A percentile compares a stretch with the other conserved stretches of the same genome.
phyloP scores from a whole-genome alignment of 2,329 filamentous ascomycete species.

The Plectosphaerella plurivora region DNA sequence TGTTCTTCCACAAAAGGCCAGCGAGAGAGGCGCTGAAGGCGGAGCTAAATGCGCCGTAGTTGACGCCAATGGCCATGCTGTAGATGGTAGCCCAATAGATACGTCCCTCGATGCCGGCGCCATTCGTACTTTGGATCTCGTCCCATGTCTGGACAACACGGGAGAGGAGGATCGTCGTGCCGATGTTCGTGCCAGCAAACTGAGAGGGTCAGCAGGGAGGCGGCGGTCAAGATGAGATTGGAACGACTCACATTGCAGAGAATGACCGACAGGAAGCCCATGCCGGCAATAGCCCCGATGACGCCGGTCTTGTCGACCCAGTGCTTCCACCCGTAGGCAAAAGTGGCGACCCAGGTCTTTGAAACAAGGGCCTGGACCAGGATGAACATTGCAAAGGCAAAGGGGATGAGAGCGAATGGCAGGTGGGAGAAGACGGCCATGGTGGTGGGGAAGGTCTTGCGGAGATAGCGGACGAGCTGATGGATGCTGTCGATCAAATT shows the following conservation, averaged over 20 bases:
- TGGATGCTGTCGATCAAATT: slow-evolving; percentile 48
- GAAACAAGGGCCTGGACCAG: slow-evolving; percentile 67
- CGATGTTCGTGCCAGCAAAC: slow-evolving; percentile 75
- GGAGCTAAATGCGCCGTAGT: slow-evolving; percentile 69
- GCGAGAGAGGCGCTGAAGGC: slow-evolving; percentile 69
- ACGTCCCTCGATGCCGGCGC: slow-evolving; percentile 50
- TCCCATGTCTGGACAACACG: slow-evolving; percentile 67
- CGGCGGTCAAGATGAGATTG: neutral
- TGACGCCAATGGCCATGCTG: slow-evolving; percentile 68
- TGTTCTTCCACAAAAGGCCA: slow-evolving; percentile 68
- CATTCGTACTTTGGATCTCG: slow-evolving; percentile 45
- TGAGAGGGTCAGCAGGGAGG: slow-evolving; percentile 23
- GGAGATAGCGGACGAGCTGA: slow-evolving; percentile 48
- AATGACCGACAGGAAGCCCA: slow-evolving; percentile 67
- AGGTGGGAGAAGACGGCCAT: slow-evolving; percentile 62
- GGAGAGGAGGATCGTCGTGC: slow-evolving; percentile 67
- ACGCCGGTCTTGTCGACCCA: slow-evolving; percentile 68
- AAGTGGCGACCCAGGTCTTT: slow-evolving; percentile 69
- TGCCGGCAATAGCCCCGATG: slow-evolving; percentile 62
- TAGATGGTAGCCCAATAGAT: slow-evolving; percentile 72
- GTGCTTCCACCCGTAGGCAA: slow-evolving; percentile 68
- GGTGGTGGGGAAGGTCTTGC: slow-evolving; percentile 66
- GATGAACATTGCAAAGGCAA: slow-evolving; percentile 70
- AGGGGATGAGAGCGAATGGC: slow-evolving; percentile 63
- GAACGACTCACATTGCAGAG: slow-evolving; percentile 60